phyloP scores from a whole-genome alignment of 352 stramenopile species.

The Phytophthora sojae region DNA sequence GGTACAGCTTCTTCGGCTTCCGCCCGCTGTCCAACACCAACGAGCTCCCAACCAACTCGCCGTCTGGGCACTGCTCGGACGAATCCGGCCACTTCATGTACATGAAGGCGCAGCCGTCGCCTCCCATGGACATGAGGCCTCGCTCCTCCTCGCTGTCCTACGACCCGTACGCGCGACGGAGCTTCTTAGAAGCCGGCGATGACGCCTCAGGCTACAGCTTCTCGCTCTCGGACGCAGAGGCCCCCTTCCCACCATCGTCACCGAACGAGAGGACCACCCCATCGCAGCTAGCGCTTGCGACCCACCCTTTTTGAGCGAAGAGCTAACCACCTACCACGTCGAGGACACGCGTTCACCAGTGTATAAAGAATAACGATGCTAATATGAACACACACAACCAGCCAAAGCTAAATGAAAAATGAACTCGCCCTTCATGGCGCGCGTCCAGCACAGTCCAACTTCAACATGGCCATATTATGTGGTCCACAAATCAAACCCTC shows the following conservation, averaged over 20 bases:
- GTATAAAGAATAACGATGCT: constrained; percentile 18
- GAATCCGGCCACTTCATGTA: constrained; percentile 64
- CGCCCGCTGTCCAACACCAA: constrained; percentile 49
- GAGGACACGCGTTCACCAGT: constrained; percentile 8
- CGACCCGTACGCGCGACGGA: constrained; percentile 53
- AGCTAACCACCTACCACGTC: constrained; percentile 1
- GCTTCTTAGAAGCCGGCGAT: constrained; percentile 40
- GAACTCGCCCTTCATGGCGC: neutral
- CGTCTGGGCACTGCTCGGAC: constrained; percentile 42
- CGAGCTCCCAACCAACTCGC: constrained; percentile 50
- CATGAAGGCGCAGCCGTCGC: constrained; percentile 50
- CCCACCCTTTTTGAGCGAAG: constrained; percentile 27
- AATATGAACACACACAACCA: constrained; percentile 7
- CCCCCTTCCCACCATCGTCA: constrained; percentile 13
- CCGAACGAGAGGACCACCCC: constrained; percentile 15
- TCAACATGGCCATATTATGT: constrained; percentile 14
- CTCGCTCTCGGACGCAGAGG: constrained; percentile 38
- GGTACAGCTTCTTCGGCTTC: constrained; percentile 50
- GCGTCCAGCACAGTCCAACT: constrained; percentile 3
- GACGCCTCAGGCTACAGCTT: constrained; percentile 54
- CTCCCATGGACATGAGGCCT: constrained; percentile 37
- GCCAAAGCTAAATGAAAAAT: neutral
- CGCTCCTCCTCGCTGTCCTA: constrained; percentile 62
- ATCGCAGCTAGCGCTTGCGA: constrained; percentile 26
- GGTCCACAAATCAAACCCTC: neutral